Evolutionary conservation across 1,284 basidiomycete genomes (phyloP).

Genomic region (Papiliotrema laurentii): DNA sequence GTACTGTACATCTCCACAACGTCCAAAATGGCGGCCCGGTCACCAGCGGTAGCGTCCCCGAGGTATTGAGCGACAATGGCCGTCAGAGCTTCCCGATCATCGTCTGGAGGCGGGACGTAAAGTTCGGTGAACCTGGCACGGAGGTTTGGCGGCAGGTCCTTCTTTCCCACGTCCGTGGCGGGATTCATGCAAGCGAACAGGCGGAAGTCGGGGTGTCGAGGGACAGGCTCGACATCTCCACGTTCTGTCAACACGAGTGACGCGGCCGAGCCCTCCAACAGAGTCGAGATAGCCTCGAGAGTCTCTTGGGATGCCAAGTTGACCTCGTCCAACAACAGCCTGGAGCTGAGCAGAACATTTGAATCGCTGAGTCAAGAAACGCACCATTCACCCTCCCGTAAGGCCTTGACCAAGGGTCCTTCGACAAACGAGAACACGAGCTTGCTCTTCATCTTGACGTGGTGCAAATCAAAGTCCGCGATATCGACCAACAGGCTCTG

Average conservation of each 20-base stretch:
- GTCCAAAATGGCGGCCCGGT: conserved; percentile 83
- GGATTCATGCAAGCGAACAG: conserved; percentile 99
- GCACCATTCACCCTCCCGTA: conserved; percentile 86
- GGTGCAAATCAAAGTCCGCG: conserved; percentile 76
- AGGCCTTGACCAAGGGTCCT: conserved; percentile 88
- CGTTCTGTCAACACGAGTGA: conserved; percentile 93
- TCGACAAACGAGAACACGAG: conserved; percentile 94
- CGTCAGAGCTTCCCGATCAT: conserved; percentile 84
- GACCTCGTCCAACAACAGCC: conserved; percentile 94
- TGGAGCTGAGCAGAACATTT: conserved; percentile 36
- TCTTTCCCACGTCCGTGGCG: conserved; percentile 97
- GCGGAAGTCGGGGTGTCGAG: conserved; percentile 90
- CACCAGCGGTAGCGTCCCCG: conserved; percentile 73
- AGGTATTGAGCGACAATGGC: conserved; percentile 89
- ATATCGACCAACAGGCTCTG: conserved; percentile 66
- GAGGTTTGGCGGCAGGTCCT: conserved; percentile 86
- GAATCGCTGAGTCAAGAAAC: conserved; percentile 4
- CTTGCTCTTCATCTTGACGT: conserved; percentile 76
- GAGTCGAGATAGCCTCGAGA: conserved; percentile 81
- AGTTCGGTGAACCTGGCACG: conserved; percentile 93
- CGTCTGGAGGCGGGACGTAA: conserved; percentile 88
- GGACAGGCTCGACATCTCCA: conserved; percentile 84
- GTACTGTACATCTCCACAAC: conserved; percentile 85
- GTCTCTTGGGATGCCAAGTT: conserved; percentile 94
- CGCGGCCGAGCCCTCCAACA: conserved; percentile 77